A percentile compares a stretch with the other conserved stretches of the same genome.
These are phyloP conservation scores for Boletus huronensis DNA, from an alignment of 768 basidiomycete genomes.

Conservation along the genomic window DNA sequence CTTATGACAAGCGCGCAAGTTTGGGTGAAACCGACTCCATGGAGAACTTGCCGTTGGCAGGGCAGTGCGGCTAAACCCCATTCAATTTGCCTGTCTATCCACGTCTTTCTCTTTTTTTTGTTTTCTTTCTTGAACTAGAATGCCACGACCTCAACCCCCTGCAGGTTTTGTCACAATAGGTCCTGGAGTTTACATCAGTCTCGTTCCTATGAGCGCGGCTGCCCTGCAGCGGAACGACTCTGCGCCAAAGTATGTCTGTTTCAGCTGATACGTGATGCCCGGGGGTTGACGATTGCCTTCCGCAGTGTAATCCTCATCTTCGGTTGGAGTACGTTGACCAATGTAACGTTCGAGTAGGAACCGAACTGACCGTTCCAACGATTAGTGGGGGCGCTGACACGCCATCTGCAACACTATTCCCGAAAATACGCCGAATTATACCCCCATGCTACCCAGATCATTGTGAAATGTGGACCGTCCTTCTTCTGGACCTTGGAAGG, in stretches of 20 bases:
- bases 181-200: constrained; percentile 16
- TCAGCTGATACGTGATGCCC: not conserved
- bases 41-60: not conserved
- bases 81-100: not conserved
- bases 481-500: constrained; percentile 16
- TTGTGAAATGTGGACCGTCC: constrained; percentile 22
- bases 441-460: constrained; percentile 26
- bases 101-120: too few species aligned
- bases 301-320: constrained; percentile 29
- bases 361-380: not conserved
- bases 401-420: constrained; percentile 26
- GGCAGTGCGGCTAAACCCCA: not conserved
- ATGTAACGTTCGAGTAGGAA: not conserved
- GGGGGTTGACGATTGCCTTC: not conserved
- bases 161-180: constrained; percentile 17
- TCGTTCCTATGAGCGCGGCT: not conserved
- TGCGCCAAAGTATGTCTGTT: constrained; percentile 20
- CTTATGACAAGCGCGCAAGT: too few species aligned
- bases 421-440: constrained; percentile 24
- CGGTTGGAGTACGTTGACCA: constrained; percentile 25
- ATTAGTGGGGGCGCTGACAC: constrained; percentile 27
- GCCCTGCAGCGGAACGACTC: constrained; percentile 1
- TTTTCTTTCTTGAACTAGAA: not conserved
- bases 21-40: too few species aligned
- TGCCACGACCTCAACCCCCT: constrained; percentile 13